Evolutionary conservation across 2,329 filamentous ascomycete species (phyloP).

Genomic region (Penicillium paneum): DNA sequence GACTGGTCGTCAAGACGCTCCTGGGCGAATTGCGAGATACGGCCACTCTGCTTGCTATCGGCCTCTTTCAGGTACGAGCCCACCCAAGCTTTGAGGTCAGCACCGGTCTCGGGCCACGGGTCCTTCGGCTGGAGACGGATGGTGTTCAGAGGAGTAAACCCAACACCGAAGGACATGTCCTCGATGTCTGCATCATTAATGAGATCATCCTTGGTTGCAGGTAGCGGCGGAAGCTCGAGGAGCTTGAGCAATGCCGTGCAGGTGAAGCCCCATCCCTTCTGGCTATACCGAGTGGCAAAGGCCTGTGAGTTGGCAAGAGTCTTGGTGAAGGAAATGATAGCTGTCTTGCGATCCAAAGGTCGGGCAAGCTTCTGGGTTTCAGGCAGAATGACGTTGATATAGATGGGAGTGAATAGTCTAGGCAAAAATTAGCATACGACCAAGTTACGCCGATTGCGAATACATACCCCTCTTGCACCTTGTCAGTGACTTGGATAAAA

Average conservation of each 20-base stretch:
- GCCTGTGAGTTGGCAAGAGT: conserved; percentile 80
- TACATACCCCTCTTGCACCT: conserved; percentile 65
- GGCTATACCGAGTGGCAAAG: conserved; percentile 71
- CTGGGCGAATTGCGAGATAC: conserved; percentile 67
- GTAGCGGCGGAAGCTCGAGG: conserved; percentile 80
- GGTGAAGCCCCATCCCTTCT: conserved; percentile 87
- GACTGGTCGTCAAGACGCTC: conserved; percentile 66
- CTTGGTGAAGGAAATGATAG: conserved; percentile 89
- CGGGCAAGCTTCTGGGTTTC: conserved; percentile 84
- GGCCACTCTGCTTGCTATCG: conserved; percentile 68
- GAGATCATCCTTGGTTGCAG: conserved; percentile 67
- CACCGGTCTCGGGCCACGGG: conserved; percentile 79
- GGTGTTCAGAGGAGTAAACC: conserved; percentile 90
- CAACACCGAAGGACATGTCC: conserved; percentile 90
- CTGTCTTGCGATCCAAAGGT: conserved; percentile 86
- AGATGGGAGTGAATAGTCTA: conserved; percentile 76
- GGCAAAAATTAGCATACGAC: conserved; percentile 12
- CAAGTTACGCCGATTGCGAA: background rate
- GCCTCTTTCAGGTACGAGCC: conserved; percentile 72
- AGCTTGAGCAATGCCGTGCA: conserved; percentile 86
- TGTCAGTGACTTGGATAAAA: conserved; percentile 80
- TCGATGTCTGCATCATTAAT: conserved; percentile 89
- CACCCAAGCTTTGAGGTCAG: conserved; percentile 81
- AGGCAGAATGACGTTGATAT: conserved; percentile 80
- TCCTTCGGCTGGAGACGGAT: conserved; percentile 73